Conservation (phyloP, 768 basidiomycete genomes). For the Amanita pseudoporphyria region DNA sequence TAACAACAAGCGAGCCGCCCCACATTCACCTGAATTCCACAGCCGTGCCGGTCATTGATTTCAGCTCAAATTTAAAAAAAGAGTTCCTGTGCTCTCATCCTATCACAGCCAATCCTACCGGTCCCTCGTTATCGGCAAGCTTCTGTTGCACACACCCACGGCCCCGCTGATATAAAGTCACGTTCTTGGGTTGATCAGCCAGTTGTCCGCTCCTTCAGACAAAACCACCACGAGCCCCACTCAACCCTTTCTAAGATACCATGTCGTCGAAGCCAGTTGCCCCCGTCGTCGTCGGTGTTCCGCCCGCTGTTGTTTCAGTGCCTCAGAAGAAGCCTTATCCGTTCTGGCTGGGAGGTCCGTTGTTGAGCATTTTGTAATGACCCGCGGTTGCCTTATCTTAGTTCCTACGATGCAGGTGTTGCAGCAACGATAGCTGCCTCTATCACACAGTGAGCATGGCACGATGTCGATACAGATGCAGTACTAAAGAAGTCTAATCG, state of each 20-base stretch:
- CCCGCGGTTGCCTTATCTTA: background rate
- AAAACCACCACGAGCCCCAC: background rate
- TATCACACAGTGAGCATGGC: slow-evolving; percentile 59
- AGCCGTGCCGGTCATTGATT: too few relatives aligned
- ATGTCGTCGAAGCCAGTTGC: slow-evolving; percentile 8
- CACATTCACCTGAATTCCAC: too few relatives aligned
- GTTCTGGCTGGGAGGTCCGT: slow-evolving; percentile 74
- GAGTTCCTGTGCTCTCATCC: too few relatives aligned
- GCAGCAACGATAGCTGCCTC: slow-evolving; percentile 86
- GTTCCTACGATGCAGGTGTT: slow-evolving; percentile 31
- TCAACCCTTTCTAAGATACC: background rate
- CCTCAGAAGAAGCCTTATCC: slow-evolving; percentile 67
- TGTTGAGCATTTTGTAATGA: background rate
- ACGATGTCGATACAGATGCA: background rate
- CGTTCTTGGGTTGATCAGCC: background rate
- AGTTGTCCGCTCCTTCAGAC: background rate
- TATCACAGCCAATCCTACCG: too few relatives aligned
- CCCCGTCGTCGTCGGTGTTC: slow-evolving; percentile 3
- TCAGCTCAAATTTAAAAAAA: too few relatives aligned
- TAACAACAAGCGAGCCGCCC: too few relatives aligned
- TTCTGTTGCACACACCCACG: background rate
- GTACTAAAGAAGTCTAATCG: background rate
- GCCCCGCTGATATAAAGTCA: background rate
- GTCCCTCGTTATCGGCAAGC: too few relatives aligned
- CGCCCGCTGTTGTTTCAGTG: slow-evolving; percentile 7